Evolutionary conservation across 2,329 filamentous ascomycete genomes (phyloP).

Genomic region (Neonectria punicea): DNA sequence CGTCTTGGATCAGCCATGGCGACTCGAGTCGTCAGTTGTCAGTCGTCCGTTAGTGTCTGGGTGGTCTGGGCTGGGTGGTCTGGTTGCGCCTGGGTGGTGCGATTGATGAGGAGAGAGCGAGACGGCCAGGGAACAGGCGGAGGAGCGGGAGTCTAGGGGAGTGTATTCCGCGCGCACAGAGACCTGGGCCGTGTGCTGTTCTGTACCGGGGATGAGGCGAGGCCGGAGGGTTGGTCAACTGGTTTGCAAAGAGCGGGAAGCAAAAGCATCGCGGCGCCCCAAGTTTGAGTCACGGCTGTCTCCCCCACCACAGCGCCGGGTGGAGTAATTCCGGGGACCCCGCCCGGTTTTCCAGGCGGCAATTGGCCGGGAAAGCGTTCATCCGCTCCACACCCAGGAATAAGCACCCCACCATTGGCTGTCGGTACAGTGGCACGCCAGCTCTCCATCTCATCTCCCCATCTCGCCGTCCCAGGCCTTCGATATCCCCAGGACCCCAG

Average conservation of each 20-base stretch:
- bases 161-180: slow-evolving; percentile 10
- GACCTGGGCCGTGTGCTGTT: slow-evolving; percentile 11
- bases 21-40: slow-evolving; percentile 1
- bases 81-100: slow-evolving; percentile 4
- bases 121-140: background rate
- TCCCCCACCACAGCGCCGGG: background rate
- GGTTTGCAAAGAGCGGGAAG: slow-evolving; percentile 10
- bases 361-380: slow-evolving; percentile 41
- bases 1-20: slow-evolving; percentile 31
- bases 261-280: slow-evolving; percentile 12
- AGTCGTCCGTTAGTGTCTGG: background rate
- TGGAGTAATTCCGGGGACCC: slow-evolving; percentile 24
- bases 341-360: slow-evolving; percentile 6
- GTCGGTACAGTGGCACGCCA: background rate
- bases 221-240: background rate
- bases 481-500: slow-evolving; percentile 39
- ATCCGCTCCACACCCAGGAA: slow-evolving; percentile 36
- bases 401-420: slow-evolving; percentile 27
- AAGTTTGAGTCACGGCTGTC: no score
- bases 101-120: slow-evolving; percentile 1
- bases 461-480: slow-evolving; percentile 24
- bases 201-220: slow-evolving; percentile 4
- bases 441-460: slow-evolving; percentile 1
- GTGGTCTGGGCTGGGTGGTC: slow-evolving; percentile 2
- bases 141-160: slow-evolving; percentile 9